phyloP scores from a whole-genome alignment of 1,284 basidiomycete species.

The Ceratobasidium sp. region DNA sequence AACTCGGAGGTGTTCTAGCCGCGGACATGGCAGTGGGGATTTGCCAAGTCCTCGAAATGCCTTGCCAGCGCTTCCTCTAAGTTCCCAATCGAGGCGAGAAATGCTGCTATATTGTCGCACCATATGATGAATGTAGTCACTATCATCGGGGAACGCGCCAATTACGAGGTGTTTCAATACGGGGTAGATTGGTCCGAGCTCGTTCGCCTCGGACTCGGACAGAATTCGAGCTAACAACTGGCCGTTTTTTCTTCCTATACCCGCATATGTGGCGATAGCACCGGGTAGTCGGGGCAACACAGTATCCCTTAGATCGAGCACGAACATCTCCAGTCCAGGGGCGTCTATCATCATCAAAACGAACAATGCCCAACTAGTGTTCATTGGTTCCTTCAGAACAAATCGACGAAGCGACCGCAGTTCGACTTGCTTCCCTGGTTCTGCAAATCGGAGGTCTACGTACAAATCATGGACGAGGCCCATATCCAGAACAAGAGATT shows the following conservation, averaged over 20 bases:
- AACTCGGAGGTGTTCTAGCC: conserved; percentile 10
- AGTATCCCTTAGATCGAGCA: neutral
- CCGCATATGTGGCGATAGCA: neutral
- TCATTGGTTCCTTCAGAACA: neutral
- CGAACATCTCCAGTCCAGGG: neutral
- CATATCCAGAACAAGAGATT: neutral
- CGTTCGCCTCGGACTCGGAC: neutral
- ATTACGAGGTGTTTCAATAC: neutral
- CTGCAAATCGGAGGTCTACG: neutral
- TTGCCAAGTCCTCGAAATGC: neutral
- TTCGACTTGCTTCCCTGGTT: neutral
- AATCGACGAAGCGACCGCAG: conserved; percentile 1
- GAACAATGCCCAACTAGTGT: neutral
- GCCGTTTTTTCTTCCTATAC: neutral
- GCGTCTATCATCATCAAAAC: conserved; percentile 22
- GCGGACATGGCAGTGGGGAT: neutral
- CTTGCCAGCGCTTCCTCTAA: neutral
- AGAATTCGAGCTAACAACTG: neutral
- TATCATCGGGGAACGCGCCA: neutral
- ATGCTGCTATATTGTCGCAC: neutral
- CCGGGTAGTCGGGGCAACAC: neutral
- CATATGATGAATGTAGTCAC: neutral
- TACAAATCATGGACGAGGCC: neutral
- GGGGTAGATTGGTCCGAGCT: conserved; percentile 3
- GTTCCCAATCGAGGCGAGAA: conserved; percentile 10